phyloP scores from a whole-genome alignment of 2,329 filamentous ascomycete genomes.

The Capronia epimyces region DNA sequence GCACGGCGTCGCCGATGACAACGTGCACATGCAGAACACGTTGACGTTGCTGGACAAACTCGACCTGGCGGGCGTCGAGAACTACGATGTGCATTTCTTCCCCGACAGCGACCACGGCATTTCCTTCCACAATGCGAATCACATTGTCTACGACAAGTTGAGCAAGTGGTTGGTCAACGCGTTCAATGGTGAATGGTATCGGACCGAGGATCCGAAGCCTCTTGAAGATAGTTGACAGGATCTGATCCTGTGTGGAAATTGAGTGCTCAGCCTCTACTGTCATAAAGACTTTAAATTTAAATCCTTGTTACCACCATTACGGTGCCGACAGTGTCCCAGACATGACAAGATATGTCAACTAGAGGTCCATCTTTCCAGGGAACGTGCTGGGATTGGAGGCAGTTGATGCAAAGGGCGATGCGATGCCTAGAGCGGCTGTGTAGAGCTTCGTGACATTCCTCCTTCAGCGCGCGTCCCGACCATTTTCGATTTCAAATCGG shows the following conservation, averaged over 20 bases:
- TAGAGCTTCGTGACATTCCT: no score
- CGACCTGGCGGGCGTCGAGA: slow-evolving; percentile 73
- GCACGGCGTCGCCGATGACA: slow-evolving; percentile 95
- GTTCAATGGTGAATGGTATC: slow-evolving; percentile 92
- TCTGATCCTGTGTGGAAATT: no score
- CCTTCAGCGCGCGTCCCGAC: no score
- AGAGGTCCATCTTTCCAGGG: no score
- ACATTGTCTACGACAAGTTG: slow-evolving; percentile 84
- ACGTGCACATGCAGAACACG: slow-evolving; percentile 95
- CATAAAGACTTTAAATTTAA: neutral
- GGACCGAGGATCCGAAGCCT: slow-evolving; percentile 33
- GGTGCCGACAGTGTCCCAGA: no score
- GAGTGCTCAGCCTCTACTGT: neutral
- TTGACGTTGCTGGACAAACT: slow-evolving; percentile 80
- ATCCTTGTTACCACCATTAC: no score
- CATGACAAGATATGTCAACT: no score
- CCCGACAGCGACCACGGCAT: slow-evolving; percentile 95
- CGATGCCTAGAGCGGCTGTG: no score
- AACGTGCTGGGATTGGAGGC: no score
- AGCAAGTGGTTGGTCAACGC: slow-evolving; percentile 92
- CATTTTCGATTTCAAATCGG: no score
- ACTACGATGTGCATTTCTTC: slow-evolving; percentile 95
- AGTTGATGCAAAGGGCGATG: no score
- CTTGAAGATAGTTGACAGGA: slow-evolving; percentile 6
- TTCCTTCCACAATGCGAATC: slow-evolving; percentile 87